phyloP scores from a whole-genome alignment of 2,329 filamentous ascomycete genomes.

The Sclerotinia sclerotiorum region DNA sequence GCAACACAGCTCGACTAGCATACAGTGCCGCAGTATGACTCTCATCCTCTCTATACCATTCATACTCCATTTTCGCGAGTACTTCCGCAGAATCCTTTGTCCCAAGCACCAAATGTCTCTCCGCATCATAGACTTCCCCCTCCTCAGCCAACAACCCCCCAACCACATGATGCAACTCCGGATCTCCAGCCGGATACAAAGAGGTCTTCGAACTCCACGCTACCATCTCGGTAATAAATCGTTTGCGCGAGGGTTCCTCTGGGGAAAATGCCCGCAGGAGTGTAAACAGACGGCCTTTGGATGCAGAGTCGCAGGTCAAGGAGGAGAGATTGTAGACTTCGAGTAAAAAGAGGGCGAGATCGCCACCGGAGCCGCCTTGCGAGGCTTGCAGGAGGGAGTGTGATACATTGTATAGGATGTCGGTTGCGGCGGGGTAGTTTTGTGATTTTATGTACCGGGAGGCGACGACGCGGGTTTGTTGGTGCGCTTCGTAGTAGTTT shows the following conservation, averaged over 20 bases:
- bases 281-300: constrained; percentile 73
- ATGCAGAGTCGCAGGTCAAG: constrained; percentile 70
- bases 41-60: constrained; percentile 89
- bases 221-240: constrained; percentile 84
- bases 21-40: constrained; percentile 85
- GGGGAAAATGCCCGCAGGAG: constrained; percentile 77
- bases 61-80: constrained; percentile 81
- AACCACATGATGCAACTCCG: constrained; percentile 89
- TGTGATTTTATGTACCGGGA: constrained; percentile 86
- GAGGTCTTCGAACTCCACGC: constrained; percentile 57
- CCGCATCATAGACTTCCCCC: constrained; percentile 88
- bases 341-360: constrained; percentile 81
- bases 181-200: constrained; percentile 86
- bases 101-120: constrained; percentile 83
- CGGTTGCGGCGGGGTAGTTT: constrained; percentile 82
- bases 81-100: constrained; percentile 84
- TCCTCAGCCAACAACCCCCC: constrained; percentile 90
- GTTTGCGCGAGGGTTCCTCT: constrained; percentile 88
- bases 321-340: constrained; percentile 90
- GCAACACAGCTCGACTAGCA: constrained; percentile 80
- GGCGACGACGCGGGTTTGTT: constrained; percentile 94
- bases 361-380: constrained; percentile 91
- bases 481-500: constrained; percentile 96
- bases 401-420: constrained; percentile 82
- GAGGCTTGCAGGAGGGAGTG: constrained; percentile 84